These are phyloP conservation scores for Diaporthe sp. DNA, from an alignment of 2,329 filamentous ascomycete species.

Conservation along the genomic window DNA sequence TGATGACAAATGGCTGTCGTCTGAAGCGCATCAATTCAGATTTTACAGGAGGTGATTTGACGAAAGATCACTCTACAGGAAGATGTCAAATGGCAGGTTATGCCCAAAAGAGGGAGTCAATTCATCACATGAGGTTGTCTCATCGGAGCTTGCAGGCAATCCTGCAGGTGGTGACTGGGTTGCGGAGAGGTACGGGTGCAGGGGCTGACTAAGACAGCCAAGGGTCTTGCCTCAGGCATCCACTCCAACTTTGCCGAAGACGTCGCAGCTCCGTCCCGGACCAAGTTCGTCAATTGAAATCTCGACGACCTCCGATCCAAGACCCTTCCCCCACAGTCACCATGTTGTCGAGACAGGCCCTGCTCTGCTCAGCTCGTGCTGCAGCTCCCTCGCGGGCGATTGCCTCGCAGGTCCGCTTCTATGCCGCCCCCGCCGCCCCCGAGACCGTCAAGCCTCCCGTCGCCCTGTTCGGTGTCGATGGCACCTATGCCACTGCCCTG, in stretches of 20 bases:
- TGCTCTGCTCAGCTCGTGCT: conserved; percentile 68
- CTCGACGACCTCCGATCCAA: conserved; percentile 43
- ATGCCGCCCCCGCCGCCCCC: conserved; percentile 76
- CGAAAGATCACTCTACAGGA: too few species aligned
- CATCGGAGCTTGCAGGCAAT: too few species aligned
- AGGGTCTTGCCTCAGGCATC: conserved; percentile 32
- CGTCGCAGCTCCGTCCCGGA: conserved; percentile 36
- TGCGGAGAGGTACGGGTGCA: not conserved
- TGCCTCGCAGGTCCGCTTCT: conserved; percentile 79
- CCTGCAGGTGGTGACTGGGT: not conserved
- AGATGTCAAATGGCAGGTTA: too few species aligned
- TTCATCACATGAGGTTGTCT: too few species aligned
- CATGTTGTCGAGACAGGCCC: conserved; percentile 74
- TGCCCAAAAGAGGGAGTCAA: too few species aligned
- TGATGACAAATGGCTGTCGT: not conserved
- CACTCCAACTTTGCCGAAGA: conserved; percentile 41
- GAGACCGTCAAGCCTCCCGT: conserved; percentile 86
- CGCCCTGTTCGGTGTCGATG: conserved; percentile 94
- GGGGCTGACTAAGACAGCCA: conserved; percentile 28
- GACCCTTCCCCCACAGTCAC: conserved; percentile 49
- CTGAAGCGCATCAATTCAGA: too few species aligned
- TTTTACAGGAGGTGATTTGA: too few species aligned
- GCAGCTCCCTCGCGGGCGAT: conserved; percentile 72
- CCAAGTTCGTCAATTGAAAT: conserved; percentile 43
- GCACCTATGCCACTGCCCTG: conserved; percentile 98